Percentiles rank a stretch among this genome's conserved stretches.
phyloP scores from a whole-genome alignment of 257 asterid genomes.

The Salvia splendens region DNA sequence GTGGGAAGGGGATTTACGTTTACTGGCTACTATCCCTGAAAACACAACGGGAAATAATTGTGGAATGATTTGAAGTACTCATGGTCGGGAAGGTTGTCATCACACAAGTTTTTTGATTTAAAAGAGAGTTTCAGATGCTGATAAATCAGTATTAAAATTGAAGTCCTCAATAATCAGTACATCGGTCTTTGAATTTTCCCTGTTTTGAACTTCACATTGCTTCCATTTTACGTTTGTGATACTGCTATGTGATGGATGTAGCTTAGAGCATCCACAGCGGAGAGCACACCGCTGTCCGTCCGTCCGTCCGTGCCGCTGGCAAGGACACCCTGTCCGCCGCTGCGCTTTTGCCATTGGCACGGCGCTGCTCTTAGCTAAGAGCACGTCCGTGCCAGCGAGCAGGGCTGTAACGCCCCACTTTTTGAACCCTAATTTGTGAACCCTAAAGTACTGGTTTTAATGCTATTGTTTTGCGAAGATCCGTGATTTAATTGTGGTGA shows the following conservation, averaged over 20 bases:
- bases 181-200: conserved; percentile 23
- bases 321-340: too few relatives aligned
- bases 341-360: too few relatives aligned
- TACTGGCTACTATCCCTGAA: conserved; percentile 89
- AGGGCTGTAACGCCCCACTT: too few relatives aligned
- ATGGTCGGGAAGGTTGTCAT: conserved; percentile 21
- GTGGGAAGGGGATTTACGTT: conserved; percentile 88
- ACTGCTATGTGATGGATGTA: conserved; percentile 25
- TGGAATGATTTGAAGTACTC: conserved; percentile 29
- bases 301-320: too few relatives aligned
- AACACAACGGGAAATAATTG: conserved; percentile 30
- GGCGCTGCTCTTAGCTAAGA: too few relatives aligned
- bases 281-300: too few relatives aligned
- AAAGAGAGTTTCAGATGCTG: conserved; percentile 34
- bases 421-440: too few relatives aligned
- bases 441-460: too few relatives aligned
- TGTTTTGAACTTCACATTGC: conserved; percentile 19
- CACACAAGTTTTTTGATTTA: conserved; percentile 36
- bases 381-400: too few relatives aligned
- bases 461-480: too few relatives aligned
- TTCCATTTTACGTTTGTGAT: conserved; percentile 22
- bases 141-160: conserved; percentile 28
- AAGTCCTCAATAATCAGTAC: conserved; percentile 34
- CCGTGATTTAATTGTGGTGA: too few relatives aligned
- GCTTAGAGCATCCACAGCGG: too few relatives aligned